A percentile compares a stretch with the other conserved stretches of the same genome.
These are phyloP conservation scores for Trichocladium antarcticum DNA, from an alignment of 495 filamentous ascomycete genomes.

Conservation along the genomic window DNA sequence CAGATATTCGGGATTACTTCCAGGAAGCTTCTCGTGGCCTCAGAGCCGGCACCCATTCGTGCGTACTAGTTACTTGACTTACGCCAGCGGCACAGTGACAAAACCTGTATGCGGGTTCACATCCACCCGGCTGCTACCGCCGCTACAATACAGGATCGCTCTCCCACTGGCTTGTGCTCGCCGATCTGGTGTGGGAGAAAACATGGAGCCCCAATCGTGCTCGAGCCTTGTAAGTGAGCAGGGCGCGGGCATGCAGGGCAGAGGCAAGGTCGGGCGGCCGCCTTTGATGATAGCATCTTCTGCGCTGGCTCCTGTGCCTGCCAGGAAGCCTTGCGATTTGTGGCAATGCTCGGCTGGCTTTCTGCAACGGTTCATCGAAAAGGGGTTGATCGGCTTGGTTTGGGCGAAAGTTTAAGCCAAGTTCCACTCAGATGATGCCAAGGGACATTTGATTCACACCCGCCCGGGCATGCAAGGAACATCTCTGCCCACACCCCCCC, in stretches of 20 bases:
- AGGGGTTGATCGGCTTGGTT: too few species aligned
- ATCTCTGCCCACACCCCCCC: neutral
- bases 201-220: conserved; percentile 4
- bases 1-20: neutral
- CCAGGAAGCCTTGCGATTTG: too few species aligned
- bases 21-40: neutral
- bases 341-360: too few species aligned
- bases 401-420: too few species aligned
- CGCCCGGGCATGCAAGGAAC: neutral
- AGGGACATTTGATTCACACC: neutral
- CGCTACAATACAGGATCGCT: neutral
- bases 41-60: neutral
- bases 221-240: neutral
- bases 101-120: conserved; percentile 12
- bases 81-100: conserved; percentile 13
- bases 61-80: neutral
- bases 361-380: too few species aligned
- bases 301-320: too few species aligned
- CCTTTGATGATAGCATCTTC: neutral
- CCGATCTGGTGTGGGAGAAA: neutral
- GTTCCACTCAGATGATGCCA: neutral
- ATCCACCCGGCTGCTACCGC: conserved; percentile 6
- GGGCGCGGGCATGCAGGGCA: neutral
- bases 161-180: conserved; percentile 14
- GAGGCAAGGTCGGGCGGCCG: neutral